Evolutionary conservation across 2,329 filamentous ascomycete species (phyloP), one percentile per base, ranked within the genome.

Genomic region (Fusarium sp.): DNA sequence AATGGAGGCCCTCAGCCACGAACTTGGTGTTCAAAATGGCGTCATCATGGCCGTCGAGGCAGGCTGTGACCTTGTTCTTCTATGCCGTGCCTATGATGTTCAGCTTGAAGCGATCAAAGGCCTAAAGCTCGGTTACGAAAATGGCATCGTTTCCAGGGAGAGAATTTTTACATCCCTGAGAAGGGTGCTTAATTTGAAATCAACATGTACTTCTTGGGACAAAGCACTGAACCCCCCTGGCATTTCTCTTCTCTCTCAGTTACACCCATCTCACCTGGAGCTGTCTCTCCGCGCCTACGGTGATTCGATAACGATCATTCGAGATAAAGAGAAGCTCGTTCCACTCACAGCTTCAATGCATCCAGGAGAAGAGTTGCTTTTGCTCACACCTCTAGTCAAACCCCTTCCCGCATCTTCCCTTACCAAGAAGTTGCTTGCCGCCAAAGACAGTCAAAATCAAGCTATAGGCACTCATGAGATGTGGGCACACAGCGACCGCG

Each of bases 11-110:
- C 83, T 98, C 9, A 95, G 92, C 63, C 92, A 96, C 71, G 96
- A 97, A 69, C 95, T 98, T 45, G 94, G 94, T n/a, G 93, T 99
- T 15, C 93, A 94, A 66, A 94, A 95, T 36, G 95, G 95, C 11
- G 97, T 94, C 1, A 92, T 98, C 67, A 97, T 97, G 93, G 95
- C 95, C 4, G 91, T 97, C 46, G 95, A 97, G 73, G 94, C 95
- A 29, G 95, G 95, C 13, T 98, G 95, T 72, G 95, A 99, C 74
- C 80, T 98, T 49, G 87, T 97, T 6, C 84, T 97, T 6, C 84
- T 97, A 2, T 98, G 93, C 70, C 88, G 93, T 39, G 93, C 92
- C 6, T 96, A 93, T 67, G 88, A 91, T 33, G 89, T 94, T 17
- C 93, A 98, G 73, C 86, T 95, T 63, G 94, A 98, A 76, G 94